phyloP scores from a whole-genome alignment of 2,329 filamentous ascomycete genomes.

The Venturia pyrina region DNA sequence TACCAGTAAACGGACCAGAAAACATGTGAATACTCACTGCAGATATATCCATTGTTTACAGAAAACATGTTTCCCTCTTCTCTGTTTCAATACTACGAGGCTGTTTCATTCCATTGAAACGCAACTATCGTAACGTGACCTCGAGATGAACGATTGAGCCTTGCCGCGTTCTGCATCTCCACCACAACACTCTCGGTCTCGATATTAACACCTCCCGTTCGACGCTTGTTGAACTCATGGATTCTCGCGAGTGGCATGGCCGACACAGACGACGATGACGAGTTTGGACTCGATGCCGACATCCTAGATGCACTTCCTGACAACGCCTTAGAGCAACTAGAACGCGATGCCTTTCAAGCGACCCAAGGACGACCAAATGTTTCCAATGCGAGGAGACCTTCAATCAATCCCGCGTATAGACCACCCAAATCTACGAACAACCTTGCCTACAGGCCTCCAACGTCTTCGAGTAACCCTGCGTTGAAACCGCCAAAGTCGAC shows the following conservation, averaged over 20 bases:
- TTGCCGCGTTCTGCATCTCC: not conserved
- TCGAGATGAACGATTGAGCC: not conserved
- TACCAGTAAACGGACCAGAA: not conserved
- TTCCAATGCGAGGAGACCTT: not conserved
- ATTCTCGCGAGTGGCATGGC: conserved; percentile 19
- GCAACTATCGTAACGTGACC: not conserved
- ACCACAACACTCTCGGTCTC: not conserved
- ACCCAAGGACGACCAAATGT: not conserved
- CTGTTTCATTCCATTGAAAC: not conserved
- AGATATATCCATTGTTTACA: not conserved
- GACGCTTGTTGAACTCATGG: not conserved
- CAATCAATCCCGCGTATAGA: not conserved
- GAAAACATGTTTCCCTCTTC: not conserved
- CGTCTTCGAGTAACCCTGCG: not conserved
- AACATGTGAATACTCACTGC: not conserved
- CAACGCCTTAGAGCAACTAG: conserved; percentile 35
- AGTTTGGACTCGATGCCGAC: conserved; percentile 36
- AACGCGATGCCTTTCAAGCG: conserved; percentile 29
- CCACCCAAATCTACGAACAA: not conserved
- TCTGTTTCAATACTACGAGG: not conserved
- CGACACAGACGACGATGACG: conserved; percentile 31
- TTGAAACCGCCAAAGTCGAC: not conserved
- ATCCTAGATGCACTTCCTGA: conserved; percentile 33
- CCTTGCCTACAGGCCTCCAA: not conserved
- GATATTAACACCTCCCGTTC: not conserved